phyloP scores from a whole-genome alignment of 192 early-diverging fungal genomes.

The Linnemannia schmuckeri region DNA sequence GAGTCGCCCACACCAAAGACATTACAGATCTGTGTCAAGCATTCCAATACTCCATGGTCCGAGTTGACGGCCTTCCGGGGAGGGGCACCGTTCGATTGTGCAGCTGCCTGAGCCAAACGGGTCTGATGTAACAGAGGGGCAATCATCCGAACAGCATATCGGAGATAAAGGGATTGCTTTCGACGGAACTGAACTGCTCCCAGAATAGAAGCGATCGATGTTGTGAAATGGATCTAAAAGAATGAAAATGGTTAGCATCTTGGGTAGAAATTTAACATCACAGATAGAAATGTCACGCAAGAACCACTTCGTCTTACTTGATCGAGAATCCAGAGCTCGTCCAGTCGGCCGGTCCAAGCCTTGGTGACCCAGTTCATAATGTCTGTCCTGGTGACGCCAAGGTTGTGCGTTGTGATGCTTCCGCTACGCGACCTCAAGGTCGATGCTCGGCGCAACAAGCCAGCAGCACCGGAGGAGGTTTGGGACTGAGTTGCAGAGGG shows the following conservation, averaged over 20 bases:
- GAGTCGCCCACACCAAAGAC: conserved; percentile 75
- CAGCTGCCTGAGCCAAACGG: conserved; percentile 44
- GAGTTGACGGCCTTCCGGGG: conserved; percentile 9
- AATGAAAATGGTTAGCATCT: not conserved
- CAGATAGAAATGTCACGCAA: not conserved
- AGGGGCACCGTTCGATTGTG: conserved; percentile 29
- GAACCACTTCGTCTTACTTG: conserved; percentile 16
- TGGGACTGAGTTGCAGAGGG: conserved; percentile 25
- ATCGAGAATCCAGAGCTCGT: conserved; percentile 53
- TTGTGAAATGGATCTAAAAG: conserved; percentile 59
- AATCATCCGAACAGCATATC: conserved; percentile 67
- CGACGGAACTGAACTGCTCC: conserved; percentile 67
- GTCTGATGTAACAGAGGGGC: conserved; percentile 57
- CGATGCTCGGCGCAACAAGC: conserved; percentile 39
- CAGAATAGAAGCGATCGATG: conserved; percentile 71
- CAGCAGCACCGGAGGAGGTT: conserved; percentile 23
- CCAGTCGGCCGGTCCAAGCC: conserved; percentile 47
- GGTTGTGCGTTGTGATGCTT: conserved; percentile 21
- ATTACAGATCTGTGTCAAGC: conserved; percentile 76
- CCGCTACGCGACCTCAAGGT: conserved; percentile 44
- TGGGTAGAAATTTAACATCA: not conserved
- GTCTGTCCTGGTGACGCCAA: conserved; percentile 43
- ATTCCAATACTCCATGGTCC: conserved; percentile 71
- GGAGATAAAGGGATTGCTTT: conserved; percentile 81
- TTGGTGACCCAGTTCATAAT: conserved; percentile 50